These are phyloP conservation scores for Botrytis medusae DNA, from an alignment of 2,329 filamentous ascomycete genomes.

Conservation along the genomic window DNA sequence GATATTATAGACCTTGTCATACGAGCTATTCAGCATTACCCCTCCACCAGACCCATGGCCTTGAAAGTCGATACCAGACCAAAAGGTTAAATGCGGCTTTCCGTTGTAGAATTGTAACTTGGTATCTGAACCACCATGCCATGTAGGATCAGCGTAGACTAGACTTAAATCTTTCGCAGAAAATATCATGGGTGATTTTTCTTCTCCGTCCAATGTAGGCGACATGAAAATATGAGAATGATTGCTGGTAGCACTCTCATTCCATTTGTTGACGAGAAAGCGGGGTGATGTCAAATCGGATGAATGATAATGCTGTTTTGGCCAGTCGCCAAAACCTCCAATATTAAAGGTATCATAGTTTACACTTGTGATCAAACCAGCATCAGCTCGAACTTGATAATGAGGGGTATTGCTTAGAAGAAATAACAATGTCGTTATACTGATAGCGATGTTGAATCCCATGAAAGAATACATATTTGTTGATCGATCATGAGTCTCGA, in stretches of 20 bases:
- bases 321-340: constrained; percentile 16
- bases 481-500: constrained; percentile 5
- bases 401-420: neutral
- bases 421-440: neutral
- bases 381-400: neutral
- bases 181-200: constrained; percentile 1
- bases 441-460: neutral
- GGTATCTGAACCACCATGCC: constrained; percentile 15
- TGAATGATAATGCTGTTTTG: constrained; percentile 9
- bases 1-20: constrained; percentile 5
- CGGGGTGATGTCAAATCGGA: constrained; percentile 11
- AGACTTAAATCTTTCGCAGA: constrained; percentile 20
- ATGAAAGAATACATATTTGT: neutral
- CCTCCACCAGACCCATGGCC: constrained; percentile 12
- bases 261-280: constrained; percentile 18
- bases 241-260: constrained; percentile 13
- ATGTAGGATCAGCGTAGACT: constrained; percentile 10
- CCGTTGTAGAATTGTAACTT: constrained; percentile 11
- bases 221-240: constrained; percentile 19
- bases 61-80: constrained; percentile 15
- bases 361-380: constrained; percentile 7
- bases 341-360: constrained; percentile 11
- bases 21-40: constrained; percentile 16
- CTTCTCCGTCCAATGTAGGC: constrained; percentile 5
- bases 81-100: constrained; percentile 16